Conservation (phyloP, 805 yeast species). For the Lipomyces spencermartinsiae region DNA sequence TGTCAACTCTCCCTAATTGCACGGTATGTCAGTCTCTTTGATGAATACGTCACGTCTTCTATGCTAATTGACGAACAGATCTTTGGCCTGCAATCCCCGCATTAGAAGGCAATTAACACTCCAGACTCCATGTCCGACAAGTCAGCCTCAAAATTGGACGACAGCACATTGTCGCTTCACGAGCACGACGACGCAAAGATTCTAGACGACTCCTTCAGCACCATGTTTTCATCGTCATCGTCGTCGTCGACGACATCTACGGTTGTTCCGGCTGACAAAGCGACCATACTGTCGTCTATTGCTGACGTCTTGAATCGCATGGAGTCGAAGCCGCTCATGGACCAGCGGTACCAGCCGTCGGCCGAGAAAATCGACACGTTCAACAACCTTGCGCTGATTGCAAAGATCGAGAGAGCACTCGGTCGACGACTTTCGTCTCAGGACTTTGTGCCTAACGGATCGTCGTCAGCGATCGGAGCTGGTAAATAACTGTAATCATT, state of each 20-base stretch:
- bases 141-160: neutral
- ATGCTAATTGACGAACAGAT: neutral
- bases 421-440: constrained; percentile 22
- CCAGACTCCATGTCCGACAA: neutral
- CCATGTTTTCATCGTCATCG: constrained; percentile 1
- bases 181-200: neutral
- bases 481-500: neutral
- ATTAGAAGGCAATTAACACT: neutral
- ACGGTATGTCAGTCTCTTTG: neutral
- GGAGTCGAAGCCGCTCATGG: constrained; percentile 16
- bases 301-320: constrained; percentile 16
- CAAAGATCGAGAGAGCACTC: constrained; percentile 24
- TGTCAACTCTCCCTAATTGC: neutral
- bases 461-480: neutral
- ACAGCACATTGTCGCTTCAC: neutral
- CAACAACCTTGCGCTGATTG: constrained; percentile 21
- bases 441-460: constrained; percentile 14
- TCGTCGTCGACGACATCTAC: neutral
- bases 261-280: neutral
- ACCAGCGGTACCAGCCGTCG: constrained; percentile 24
- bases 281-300: constrained; percentile 9
- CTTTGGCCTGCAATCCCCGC: neutral
- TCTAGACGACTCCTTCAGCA: constrained; percentile 3
- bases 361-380: constrained; percentile 18
- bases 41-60: neutral